These are phyloP conservation scores for Mycena pura DNA, from an alignment of 768 basidiomycete genomes.

Conservation along the genomic window DNA sequence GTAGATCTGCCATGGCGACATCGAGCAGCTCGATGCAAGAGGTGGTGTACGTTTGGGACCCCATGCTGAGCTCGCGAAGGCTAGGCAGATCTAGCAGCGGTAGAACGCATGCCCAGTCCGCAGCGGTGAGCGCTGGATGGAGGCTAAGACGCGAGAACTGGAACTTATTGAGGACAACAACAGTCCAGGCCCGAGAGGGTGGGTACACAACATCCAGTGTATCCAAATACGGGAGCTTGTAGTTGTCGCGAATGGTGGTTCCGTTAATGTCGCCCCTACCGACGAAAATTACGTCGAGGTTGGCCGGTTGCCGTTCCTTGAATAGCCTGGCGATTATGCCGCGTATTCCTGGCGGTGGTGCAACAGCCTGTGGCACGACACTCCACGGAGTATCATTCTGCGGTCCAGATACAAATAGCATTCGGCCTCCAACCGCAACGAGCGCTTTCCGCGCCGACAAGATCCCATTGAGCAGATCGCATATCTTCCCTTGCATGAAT, in stretches of 20 bases:
- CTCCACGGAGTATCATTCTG: background rate
- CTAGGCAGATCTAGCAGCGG: background rate
- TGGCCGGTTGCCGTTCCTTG: background rate
- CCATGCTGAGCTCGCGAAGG: background rate
- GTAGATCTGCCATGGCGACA: background rate
- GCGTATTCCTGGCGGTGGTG: background rate
- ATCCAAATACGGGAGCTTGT: background rate
- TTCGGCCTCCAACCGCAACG: background rate
- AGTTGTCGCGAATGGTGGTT: background rate
- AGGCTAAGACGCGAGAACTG: background rate
- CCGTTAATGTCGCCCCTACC: background rate
- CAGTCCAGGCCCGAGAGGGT: background rate
- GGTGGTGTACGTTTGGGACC: background rate
- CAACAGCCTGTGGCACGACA: background rate
- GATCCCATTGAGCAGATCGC: constrained; percentile 5
- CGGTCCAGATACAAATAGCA: background rate
- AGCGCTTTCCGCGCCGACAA: background rate
- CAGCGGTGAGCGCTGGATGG: background rate
- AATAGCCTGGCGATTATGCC: background rate
- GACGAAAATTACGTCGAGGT: background rate
- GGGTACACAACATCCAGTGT: background rate
- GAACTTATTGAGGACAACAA: constrained; percentile 1
- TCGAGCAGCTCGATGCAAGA: background rate
- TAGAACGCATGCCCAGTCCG: constrained; percentile 2
- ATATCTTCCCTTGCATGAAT: background rate